Conservation (phyloP, 2,329 filamentous ascomycete species). For the Cephalotrichum gorgonifer region DNA sequence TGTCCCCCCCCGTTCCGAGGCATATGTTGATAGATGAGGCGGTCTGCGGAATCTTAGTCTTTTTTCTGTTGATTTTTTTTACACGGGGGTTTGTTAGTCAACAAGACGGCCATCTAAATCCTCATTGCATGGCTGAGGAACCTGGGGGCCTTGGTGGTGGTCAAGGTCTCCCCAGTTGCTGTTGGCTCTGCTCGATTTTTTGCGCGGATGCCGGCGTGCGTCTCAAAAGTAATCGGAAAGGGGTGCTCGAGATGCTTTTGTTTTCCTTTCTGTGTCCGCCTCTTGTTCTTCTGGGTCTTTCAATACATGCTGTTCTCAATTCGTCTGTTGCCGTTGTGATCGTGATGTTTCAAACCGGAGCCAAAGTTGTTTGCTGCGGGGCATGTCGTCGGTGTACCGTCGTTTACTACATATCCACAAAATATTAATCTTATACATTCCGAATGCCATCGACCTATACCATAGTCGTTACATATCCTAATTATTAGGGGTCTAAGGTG, state of each 20-base stretch:
- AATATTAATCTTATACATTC: too few species aligned
- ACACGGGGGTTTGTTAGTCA: not conserved
- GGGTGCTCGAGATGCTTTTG: constrained; percentile 4
- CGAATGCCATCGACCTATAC: too few species aligned
- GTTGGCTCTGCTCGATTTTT: constrained; percentile 2
- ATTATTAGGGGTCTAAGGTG: too few species aligned
- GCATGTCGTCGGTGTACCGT: too few species aligned
- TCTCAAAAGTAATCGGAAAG: constrained; percentile 7
- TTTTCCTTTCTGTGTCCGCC: not conserved
- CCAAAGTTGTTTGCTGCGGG: too few species aligned
- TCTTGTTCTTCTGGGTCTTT: not conserved
- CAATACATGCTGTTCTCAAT: not conserved
- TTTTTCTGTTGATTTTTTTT: constrained; percentile 1
- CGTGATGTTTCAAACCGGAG: too few species aligned
- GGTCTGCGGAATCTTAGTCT: constrained; percentile 2
- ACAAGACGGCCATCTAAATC: constrained; percentile 4
- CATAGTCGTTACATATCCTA: too few species aligned
- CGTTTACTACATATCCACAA: too few species aligned
- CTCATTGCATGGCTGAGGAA: constrained; percentile 3
- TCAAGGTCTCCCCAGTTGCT: not conserved
- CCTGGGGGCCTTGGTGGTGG: too few species aligned
- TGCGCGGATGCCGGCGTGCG: constrained; percentile 1
- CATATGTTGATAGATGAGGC: constrained; percentile 7
- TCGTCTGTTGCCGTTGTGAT: too few species aligned
- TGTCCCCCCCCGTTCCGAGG: not conserved